These are phyloP conservation scores for Mycena crocata DNA, from an alignment of 768 basidiomycete genomes.

Conservation along the genomic window DNA sequence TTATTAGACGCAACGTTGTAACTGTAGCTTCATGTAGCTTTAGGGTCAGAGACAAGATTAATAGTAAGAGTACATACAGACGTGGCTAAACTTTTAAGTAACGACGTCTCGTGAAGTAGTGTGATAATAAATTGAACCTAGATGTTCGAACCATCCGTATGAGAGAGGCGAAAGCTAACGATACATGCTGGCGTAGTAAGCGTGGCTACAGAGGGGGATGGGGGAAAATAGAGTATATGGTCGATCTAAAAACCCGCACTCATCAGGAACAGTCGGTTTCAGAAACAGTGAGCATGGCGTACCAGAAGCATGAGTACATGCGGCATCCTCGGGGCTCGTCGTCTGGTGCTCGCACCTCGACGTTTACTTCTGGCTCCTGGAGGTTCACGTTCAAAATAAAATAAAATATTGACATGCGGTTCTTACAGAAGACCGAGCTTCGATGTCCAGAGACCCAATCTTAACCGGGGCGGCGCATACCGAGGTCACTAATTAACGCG, in stretches of 20 bases:
- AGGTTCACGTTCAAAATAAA: background rate
- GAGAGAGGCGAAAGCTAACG: background rate
- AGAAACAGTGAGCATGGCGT: background rate
- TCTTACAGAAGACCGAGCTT: constrained; percentile 3
- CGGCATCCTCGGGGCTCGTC: background rate
- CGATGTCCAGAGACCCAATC: background rate
- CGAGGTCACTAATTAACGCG: background rate
- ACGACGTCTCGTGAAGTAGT: too few species aligned
- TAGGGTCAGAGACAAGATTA: background rate
- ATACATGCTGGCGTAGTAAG: background rate
- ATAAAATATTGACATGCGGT: too few species aligned
- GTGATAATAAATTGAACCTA: too few species aligned
- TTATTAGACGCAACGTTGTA: constrained; percentile 1
- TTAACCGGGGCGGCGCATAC: background rate
- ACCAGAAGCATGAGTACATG: background rate
- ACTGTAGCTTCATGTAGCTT: background rate
- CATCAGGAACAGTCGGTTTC: too few species aligned
- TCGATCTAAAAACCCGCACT: too few species aligned
- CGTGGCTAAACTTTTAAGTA: background rate
- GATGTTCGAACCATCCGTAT: background rate
- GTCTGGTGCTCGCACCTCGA: background rate
- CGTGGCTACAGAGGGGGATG: background rate
- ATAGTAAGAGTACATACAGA: background rate
- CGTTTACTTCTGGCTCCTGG: background rate
- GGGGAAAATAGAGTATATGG: background rate